phyloP scores from a whole-genome alignment of 768 basidiomycete species.

The Hysterangium stoloniferum region DNA sequence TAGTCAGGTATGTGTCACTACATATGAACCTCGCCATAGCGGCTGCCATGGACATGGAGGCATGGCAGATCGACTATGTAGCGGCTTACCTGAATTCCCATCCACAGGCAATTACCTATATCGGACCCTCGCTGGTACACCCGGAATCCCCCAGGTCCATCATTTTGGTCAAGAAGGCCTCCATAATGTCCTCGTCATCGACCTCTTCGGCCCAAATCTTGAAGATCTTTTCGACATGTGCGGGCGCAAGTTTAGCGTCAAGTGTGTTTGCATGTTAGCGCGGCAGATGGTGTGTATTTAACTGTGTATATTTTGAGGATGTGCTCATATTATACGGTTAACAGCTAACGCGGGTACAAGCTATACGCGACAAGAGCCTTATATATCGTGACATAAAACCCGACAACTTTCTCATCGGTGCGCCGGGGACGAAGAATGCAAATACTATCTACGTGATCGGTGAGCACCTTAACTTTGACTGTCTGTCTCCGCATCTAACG shows the following conservation, averaged over 20 bases:
- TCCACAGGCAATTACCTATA: too few relatives aligned
- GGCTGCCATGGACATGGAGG: too few relatives aligned
- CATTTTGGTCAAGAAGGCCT: conserved; percentile 98
- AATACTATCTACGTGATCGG: conserved; percentile 85
- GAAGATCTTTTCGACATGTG: conserved; percentile 99
- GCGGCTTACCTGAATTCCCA: too few relatives aligned
- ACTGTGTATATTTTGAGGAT: background rate
- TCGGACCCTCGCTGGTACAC: too few relatives aligned
- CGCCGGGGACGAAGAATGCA: conserved; percentile 83
- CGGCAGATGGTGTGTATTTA: conserved; percentile 84
- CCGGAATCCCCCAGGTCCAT: conserved; percentile 95
- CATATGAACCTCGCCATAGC: too few relatives aligned
- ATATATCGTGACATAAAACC: conserved; percentile 92
- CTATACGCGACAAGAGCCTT: conserved; percentile 66
- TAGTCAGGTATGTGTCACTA: too few relatives aligned
- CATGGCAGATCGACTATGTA: too few relatives aligned
- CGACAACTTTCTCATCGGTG: conserved; percentile 97
- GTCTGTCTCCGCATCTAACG: conserved; percentile 1
- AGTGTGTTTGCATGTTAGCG: conserved; percentile 98
- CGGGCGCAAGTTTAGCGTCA: conserved; percentile 93
- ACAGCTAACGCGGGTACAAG: conserved; percentile 92
- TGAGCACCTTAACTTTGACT: conserved; percentile 30
- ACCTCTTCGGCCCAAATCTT: conserved; percentile 93
- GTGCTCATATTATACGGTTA: too few relatives aligned
- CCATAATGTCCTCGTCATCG: conserved; percentile 92